Percentiles rank a stretch among this genome's conserved stretches.
Conservation (phyloP, 2,329 filamentous ascomycete genomes). For the Penicillium sp. region DNA sequence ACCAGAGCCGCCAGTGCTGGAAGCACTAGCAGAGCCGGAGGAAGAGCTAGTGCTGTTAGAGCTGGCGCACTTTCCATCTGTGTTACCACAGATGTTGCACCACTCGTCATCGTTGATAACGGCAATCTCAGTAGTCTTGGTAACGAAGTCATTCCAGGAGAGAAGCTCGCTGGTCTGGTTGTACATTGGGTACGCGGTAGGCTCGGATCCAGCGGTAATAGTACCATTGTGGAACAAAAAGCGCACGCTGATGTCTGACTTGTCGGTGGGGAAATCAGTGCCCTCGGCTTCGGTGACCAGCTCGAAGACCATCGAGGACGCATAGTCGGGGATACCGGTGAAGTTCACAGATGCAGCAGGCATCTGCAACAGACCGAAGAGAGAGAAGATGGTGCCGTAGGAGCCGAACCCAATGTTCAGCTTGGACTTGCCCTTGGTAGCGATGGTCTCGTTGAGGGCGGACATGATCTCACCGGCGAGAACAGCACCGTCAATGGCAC, state of each 20-base stretch:
- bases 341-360: conserved; percentile 61
- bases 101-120: conserved; percentile 67
- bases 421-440: conserved; percentile 39
- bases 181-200: conserved; percentile 61
- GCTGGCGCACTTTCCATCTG: conserved; percentile 65
- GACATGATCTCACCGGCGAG: conserved; percentile 65
- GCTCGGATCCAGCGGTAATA: conserved; percentile 46
- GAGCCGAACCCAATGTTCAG: conserved; percentile 61
- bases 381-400: conserved; percentile 62
- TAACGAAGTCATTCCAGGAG: conserved; percentile 69
- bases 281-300: conserved; percentile 56
- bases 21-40: conserved; percentile 23
- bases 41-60: conserved; percentile 27
- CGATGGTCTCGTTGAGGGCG: conserved; percentile 45
- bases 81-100: conserved; percentile 76
- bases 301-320: conserved; percentile 79
- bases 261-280: conserved; percentile 43
- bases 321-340: conserved; percentile 79
- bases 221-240: conserved; percentile 67
- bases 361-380: conserved; percentile 62
- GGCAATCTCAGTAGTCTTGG: conserved; percentile 65
- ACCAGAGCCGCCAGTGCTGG: conserved; percentile 32
- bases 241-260: conserved; percentile 57
- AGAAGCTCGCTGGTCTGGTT: conserved; percentile 59
- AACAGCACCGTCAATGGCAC: conserved; percentile 59